Evolutionary conservation across 169 alveolate species (phyloP), one percentile per base, ranked within the genome.

Genomic region (Cryptosporidium canis): DNA sequence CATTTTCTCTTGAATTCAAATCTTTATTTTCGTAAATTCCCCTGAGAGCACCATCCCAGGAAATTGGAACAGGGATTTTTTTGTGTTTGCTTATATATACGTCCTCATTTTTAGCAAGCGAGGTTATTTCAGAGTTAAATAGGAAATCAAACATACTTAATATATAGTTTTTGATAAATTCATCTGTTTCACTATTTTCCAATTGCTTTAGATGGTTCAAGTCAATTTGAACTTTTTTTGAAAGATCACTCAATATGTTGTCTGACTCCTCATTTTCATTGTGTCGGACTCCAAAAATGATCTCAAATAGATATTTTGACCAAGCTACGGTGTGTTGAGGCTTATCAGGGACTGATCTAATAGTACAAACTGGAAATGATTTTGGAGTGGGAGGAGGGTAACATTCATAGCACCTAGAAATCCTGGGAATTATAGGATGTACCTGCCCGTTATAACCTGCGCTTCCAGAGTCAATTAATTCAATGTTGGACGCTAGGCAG

Each of bases 281-380:
- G 47, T 77, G 47, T 6, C 83, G 3, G n/a, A 47, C 61, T 83
- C 96, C 96, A 68, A 91, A 94, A 83, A 93, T 70, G 27, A 82
- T 91, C 85, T 96, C 98, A 83, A 95, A 96, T 31, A 97, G 95
- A 51, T 93, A 92, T 84, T 97, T 96, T 14, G 98, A 98, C 99
- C 99, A 98, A 48, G 98, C 99, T 9, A 99, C 95, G 92, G 99
- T 97, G 91, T 99, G 99, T 83, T 97, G 98, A 45, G 99, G 97
- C 90, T 95, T 96, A 48, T 98, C 98, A 29, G 99, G 99, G n/a
- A 96, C 95, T 82, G 97, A 96, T 45, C 99, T 96, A 27, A 99
- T 96, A 24, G 99, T 98, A 82, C 99, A 99, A 44, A 98, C 97
- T 4, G 99, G 99, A 58, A 93, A 97, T 33, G 95, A 83, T 92